These are phyloP conservation scores for Triticum monococcum DNA, from an alignment of 176 grass and related monocot genomes.

Conservation along the genomic window DNA sequence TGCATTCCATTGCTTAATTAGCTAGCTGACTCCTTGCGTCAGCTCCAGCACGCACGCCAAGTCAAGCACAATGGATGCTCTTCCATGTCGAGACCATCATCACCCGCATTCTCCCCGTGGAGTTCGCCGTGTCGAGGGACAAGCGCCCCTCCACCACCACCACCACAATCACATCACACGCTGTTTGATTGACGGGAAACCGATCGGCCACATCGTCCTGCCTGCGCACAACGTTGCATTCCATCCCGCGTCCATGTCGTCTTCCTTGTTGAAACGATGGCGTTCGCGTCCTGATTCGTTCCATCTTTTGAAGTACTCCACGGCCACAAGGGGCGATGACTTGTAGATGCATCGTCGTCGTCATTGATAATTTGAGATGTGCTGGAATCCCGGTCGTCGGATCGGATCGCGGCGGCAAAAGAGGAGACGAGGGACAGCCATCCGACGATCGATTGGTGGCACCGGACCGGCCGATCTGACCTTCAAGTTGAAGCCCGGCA, in stretches of 20 bases:
- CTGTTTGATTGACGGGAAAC: background rate
- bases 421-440: too few relatives aligned
- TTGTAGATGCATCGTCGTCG: background rate
- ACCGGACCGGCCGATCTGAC: too few relatives aligned
- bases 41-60: constrained; percentile 24
- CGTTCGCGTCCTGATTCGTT: too few relatives aligned
- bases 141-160: background rate
- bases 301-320: background rate
- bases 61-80: background rate
- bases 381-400: background rate
- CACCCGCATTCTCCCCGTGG: background rate
- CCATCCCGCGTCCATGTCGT: background rate
- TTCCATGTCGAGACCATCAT: background rate
- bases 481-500: background rate
- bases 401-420: too few relatives aligned
- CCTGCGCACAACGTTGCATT: constrained; percentile 19
- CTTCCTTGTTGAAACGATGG: too few relatives aligned
- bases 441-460: background rate
- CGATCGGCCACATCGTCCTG: background rate
- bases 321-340: constrained; percentile 10
- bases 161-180: background rate
- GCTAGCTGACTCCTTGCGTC: constrained; percentile 15
- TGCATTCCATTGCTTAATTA: background rate
- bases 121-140: constrained; percentile 1
- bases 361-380: background rate